A percentile compares a stretch with the other conserved stretches of the same genome.
These are phyloP conservation scores for Pisolithus marmoratus DNA, from an alignment of 768 basidiomycete species.

Conservation along the genomic window DNA sequence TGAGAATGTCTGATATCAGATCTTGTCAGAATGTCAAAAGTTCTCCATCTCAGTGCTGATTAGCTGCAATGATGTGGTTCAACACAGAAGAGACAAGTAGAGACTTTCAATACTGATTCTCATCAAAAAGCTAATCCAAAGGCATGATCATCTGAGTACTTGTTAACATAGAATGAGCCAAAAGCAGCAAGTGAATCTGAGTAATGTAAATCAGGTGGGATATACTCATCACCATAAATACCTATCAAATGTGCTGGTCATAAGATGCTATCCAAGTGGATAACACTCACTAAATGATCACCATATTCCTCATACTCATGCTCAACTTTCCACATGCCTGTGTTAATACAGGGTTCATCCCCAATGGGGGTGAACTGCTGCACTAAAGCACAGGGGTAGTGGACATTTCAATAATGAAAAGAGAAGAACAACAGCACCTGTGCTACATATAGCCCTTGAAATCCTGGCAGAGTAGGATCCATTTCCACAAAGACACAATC, in stretches of 20 bases:
- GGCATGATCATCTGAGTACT: conserved; percentile 23
- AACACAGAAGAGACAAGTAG: no score
- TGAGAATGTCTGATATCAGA: no score
- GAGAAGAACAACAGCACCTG: conserved; percentile 22
- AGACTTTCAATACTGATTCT: no score
- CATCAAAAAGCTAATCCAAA: conserved; percentile 17
- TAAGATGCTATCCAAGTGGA: conserved; percentile 19
- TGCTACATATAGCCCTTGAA: conserved; percentile 19
- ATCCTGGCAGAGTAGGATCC: conserved; percentile 13
- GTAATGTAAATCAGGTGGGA: conserved; percentile 9
- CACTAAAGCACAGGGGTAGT: conserved; percentile 22
- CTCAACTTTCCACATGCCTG: conserved; percentile 27
- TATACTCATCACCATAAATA: conserved; percentile 5
- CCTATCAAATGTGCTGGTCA: conserved; percentile 17
- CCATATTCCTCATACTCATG: conserved; percentile 19
- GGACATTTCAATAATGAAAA: conserved; percentile 9
- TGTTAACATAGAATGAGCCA: conserved; percentile 21
- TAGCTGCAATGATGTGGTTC: no score
- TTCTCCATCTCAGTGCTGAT: no score
- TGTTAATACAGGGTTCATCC: conserved; percentile 14
- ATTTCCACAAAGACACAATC: conserved; percentile 26
- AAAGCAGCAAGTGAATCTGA: conserved; percentile 16
- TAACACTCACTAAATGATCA: conserved; percentile 6
- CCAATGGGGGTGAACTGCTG: conserved; percentile 18
- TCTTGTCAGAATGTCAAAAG: no score